Conservation (phyloP, 805 yeast species). For the Kazachstania kunashirensis region DNA sequence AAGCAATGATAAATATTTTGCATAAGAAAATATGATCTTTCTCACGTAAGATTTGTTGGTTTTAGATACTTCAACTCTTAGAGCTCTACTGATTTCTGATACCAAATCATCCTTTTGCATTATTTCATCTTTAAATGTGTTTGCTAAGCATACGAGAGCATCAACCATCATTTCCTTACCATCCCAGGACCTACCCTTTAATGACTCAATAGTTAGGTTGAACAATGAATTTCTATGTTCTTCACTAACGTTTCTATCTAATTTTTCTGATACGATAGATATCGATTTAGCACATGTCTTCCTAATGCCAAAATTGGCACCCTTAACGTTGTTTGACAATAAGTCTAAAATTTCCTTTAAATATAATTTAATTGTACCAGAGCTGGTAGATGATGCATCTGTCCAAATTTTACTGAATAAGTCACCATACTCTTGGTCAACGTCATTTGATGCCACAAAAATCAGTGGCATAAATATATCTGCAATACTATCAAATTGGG, state of each 20-base stretch:
- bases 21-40: conserved; percentile 43
- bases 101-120: conserved; percentile 25
- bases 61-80: conserved; percentile 53
- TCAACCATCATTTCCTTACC: conserved; percentile 75
- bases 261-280: conserved; percentile 43
- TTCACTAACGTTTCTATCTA: conserved; percentile 29
- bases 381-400: conserved; percentile 67
- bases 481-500: conserved; percentile 52
- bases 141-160: conserved; percentile 53
- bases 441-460: conserved; percentile 67
- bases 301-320: conserved; percentile 54
- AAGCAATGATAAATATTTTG: conserved; percentile 38
- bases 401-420: conserved; percentile 63
- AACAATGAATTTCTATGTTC: conserved; percentile 35
- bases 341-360: conserved; percentile 55
- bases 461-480: conserved; percentile 66
- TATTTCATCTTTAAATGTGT: conserved; percentile 36
- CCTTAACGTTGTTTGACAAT: conserved; percentile 40
- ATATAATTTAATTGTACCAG: conserved; percentile 59
- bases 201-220: conserved; percentile 45
- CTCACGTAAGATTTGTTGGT: conserved; percentile 56
- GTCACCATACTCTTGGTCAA: conserved; percentile 35
- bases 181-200: conserved; percentile 73
- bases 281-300: conserved; percentile 62
- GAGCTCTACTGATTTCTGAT: conserved; percentile 34